Base-by-base conservation (phyloP, 2,329 filamentous ascomycete genomes). In the Teratosphaeria viscida region DNA sequence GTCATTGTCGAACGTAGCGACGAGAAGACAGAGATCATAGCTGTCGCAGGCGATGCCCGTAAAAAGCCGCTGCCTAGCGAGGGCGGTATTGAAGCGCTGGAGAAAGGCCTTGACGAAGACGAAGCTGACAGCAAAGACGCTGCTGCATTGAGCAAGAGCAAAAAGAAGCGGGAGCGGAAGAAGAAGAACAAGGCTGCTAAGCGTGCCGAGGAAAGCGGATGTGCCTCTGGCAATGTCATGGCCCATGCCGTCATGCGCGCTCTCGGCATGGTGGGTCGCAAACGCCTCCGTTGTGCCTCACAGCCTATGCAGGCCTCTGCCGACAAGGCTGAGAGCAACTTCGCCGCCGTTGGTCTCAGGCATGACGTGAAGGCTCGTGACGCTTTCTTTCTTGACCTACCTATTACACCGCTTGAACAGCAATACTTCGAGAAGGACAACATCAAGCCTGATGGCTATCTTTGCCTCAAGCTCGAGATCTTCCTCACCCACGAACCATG, bases 401-500 rank as follows among this genome's bases (percentile, higher is more conserved):
- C 89, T 10, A 76, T 92, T 37, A 82, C 87, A n/a, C 77, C 80
- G 2, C 77, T 89, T 59, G 88, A 94, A 71, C 74, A 78, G 63
- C 71, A 76, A 58, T 82, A 86, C 62, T 89, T 85, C 68, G 77
- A 79, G 55, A 76, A 83, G 67, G 85, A 86, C 67, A 87, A 86
- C 68, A 83, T 82, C 49, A 82, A 80, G 64, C 82, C 83, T 35
- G 89, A 90, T 65, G 92, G 92, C 57, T 99, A 99, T 72, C 84
- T 99, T 23, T 97, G 92, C 75, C 90, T 95, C 65, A 89, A 90
- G 58, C 82, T 99, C 34, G 92, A 97, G 74, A 83, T 99, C 59
- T 97, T 96, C 76, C 80, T 95, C 62, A 96, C 92, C 2, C 92
- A 97, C 70, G 94, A 99, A 75, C 94, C 94, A 5, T 99, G 94